Base-by-base conservation (phyloP, 2,329 filamentous ascomycete species). In the Pseudogymnoascus sp. region DNA sequence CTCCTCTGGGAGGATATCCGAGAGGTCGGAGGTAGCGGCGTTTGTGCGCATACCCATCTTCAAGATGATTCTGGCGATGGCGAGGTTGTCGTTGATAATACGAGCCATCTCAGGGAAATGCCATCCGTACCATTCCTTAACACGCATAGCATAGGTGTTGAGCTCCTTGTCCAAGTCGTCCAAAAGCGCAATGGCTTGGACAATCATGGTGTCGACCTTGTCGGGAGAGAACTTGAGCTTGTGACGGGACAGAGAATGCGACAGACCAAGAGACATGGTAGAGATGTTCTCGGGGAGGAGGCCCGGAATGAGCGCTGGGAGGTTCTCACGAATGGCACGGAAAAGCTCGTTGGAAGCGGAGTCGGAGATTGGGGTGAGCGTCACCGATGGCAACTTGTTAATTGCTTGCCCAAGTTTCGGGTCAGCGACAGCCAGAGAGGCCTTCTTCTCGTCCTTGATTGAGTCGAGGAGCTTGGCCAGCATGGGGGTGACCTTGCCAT, bases 121-220 rank as follows among this genome's bases (percentile, higher is more conserved):
- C 95, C 95, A 99, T 72, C 95, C 95, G 75, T 99, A 99, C 95
- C 95, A 99, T 78, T 99, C 95, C 86, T 98, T 98, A 66, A 97
- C 92, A 76, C 95, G 85, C 95, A 99, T 99, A 68, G 95, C 93
- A 75, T 97, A 98, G 71, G 91, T 95, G 82, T 99, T 99, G 68
- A 99, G 82, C 78, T 99, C 95, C 83, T 99, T 99, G 81, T 99
- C 95, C 66, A 99, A 81, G 68, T 99, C 95, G 75, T 99, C 95
- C 56, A 99, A 83, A 61, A 97, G 85, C 68, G 89, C 89, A 74
- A 99, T 95, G 63, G 93, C 93, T 79, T 99, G 95, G 64, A 99
- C 93, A 74, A 99, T 96, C 95, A 99, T 99, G 61, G 95, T 95
- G 75, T 99, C 95, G 70, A 99, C 93, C 83, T 99, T 99, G 75